Evolutionary conservation across 23 red algal genomes (phyloP).

Genomic region (Gracilariopsis chorda): DNA sequence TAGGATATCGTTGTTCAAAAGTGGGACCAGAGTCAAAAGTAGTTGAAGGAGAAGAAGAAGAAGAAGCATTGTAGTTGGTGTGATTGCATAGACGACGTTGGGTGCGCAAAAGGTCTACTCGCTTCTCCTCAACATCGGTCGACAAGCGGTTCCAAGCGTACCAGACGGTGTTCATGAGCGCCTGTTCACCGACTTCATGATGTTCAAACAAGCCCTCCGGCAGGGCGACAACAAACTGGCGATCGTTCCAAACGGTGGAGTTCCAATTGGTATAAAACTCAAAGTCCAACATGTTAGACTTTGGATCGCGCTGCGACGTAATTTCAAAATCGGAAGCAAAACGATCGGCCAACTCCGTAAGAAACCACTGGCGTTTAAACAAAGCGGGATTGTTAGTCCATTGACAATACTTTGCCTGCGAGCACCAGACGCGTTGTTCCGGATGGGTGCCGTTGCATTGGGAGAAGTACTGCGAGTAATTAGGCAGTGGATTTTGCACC

Average conservation of each 20-base stretch:
- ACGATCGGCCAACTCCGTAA: slow-evolving; percentile 13
- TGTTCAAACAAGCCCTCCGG: slow-evolving; percentile 49
- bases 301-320: background rate
- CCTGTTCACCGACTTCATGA: slow-evolving; percentile 41
- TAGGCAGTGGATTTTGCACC: background rate
- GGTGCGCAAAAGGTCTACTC: background rate
- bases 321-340: background rate
- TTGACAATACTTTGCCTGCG: slow-evolving; percentile 49
- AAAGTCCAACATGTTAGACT: slow-evolving; percentile 59
- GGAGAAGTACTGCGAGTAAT: slow-evolving; percentile 7
- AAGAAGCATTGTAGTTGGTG: no score
- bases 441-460: background rate
- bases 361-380: slow-evolving; percentile 57
- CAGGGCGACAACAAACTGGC: slow-evolving; percentile 31
- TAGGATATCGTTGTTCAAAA: slow-evolving; percentile 22
- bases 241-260: slow-evolving; percentile 29
- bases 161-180: slow-evolving; percentile 59
- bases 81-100: background rate
- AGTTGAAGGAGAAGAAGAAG: no score
- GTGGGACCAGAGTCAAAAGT: background rate
- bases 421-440: slow-evolving; percentile 6
- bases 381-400: slow-evolving; percentile 63
- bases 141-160: slow-evolving; percentile 44
- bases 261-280: slow-evolving; percentile 69
- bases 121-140: slow-evolving; percentile 39